A percentile compares a stretch with the other conserved stretches of the same genome.
Evolutionary conservation across 2,329 filamentous ascomycete species (phyloP).

Genomic region (Aureobasidium namibiae): DNA sequence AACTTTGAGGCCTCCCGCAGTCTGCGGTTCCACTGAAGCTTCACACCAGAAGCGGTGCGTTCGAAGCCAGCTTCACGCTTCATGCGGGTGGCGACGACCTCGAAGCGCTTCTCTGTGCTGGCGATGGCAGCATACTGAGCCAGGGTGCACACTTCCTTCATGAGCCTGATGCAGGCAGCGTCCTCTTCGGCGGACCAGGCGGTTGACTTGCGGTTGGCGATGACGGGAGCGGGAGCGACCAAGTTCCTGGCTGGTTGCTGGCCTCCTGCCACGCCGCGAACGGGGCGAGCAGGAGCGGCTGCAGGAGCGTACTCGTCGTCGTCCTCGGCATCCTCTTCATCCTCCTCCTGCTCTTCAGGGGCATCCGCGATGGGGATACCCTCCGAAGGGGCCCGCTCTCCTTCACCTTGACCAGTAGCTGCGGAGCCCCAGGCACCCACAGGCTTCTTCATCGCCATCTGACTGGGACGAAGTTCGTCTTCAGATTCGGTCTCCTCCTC

Average conservation of each 20-base stretch:
- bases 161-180: slow-evolving; percentile 4
- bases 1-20: slow-evolving; percentile 1
- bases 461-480: neutral
- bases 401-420: neutral
- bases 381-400: neutral
- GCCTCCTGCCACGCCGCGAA: neutral
- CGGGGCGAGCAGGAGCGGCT: neutral
- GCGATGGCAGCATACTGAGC: neutral
- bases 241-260: neutral
- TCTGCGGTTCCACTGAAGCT: slow-evolving; percentile 15
- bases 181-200: slow-evolving; percentile 12
- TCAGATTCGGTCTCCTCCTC: neutral
- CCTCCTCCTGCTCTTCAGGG: neutral
- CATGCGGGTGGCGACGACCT: neutral
- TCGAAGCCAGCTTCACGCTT: neutral
- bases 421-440: neutral
- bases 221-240: neutral
- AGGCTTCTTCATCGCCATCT: neutral
- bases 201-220: neutral
- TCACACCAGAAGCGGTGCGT: slow-evolving; percentile 9
- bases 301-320: neutral
- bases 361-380: neutral
- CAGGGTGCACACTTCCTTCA: slow-evolving; percentile 3
- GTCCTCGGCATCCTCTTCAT: neutral
- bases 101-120: slow-evolving; percentile 9